A percentile compares a stretch with the other conserved stretches of the same genome.
Conservation (phyloP, 257 asterid genomes). For the Primulina huaijiensis region DNA sequence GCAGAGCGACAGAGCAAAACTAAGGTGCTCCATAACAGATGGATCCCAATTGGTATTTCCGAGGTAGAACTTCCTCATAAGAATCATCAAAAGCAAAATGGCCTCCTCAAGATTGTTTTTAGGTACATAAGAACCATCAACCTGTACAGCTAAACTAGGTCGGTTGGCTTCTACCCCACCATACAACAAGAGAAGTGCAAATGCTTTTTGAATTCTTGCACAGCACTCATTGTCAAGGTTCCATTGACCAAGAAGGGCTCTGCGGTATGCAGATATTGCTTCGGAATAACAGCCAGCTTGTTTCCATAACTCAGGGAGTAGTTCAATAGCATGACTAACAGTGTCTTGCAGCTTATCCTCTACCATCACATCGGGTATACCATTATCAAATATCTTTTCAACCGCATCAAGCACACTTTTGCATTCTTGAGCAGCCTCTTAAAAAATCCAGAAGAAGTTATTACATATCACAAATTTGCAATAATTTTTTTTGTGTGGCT, state of each 20-base stretch:
- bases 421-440: slow-evolving; percentile 96
- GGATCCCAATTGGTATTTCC: slow-evolving; percentile 89
- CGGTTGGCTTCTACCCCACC: slow-evolving; percentile 82
- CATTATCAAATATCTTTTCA: slow-evolving; percentile 77
- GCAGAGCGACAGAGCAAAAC: slow-evolving; percentile 81
- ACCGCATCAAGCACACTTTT: slow-evolving; percentile 91
- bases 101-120: slow-evolving; percentile 90
- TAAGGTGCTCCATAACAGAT: slow-evolving; percentile 81
- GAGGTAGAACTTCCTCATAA: slow-evolving; percentile 82
- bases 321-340: slow-evolving; percentile 88
- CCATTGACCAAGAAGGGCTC: slow-evolving; percentile 96
- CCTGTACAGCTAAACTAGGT: slow-evolving; percentile 84
- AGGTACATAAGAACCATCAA: slow-evolving; percentile 87
- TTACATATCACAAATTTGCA: slow-evolving; percentile 26
- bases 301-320: slow-evolving; percentile 92
- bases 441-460: slow-evolving; percentile 38
- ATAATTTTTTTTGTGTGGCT: slow-evolving; percentile 14
- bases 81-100: slow-evolving; percentile 85
- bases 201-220: slow-evolving; percentile 91
- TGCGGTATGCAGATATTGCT: slow-evolving; percentile 80
- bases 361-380: slow-evolving; percentile 73
- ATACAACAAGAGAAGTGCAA: slow-evolving; percentile 83
- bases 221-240: slow-evolving; percentile 82
- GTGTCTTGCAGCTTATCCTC: slow-evolving; percentile 94
- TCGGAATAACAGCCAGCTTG: slow-evolving; percentile 69